A percentile compares a stretch with the other conserved stretches of the same genome.
phyloP scores from a whole-genome alignment of 257 asterid genomes.

The Coffea eugenioides region DNA sequence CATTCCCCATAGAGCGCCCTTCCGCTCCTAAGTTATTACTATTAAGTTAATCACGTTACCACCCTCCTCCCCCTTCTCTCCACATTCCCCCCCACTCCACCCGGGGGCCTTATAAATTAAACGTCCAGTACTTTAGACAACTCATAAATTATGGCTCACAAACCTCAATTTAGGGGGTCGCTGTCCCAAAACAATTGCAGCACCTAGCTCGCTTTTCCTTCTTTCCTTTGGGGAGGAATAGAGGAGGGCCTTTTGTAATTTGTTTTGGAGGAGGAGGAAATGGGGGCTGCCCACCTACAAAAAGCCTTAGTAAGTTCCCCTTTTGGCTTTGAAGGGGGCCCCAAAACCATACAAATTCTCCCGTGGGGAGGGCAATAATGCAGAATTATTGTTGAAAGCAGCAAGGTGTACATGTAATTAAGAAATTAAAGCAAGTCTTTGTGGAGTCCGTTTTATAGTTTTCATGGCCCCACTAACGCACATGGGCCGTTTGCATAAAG shows the following conservation, averaged over 20 bases:
- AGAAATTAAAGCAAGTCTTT: conserved; percentile 53
- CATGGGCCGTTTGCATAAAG: conserved; percentile 91
- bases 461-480: conserved; percentile 77
- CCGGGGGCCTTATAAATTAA: background rate
- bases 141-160: conserved; percentile 35
- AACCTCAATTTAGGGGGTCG: conserved; percentile 27
- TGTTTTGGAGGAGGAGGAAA: too few relatives aligned
- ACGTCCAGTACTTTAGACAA: conserved; percentile 39
- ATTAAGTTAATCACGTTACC: background rate
- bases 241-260: background rate
- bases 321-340: conserved; percentile 25
- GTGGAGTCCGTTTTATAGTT: conserved; percentile 73
- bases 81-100: too few relatives aligned
- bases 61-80: background rate
- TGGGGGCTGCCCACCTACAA: background rate
- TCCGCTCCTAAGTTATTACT: conserved; percentile 44
- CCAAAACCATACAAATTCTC: conserved; percentile 28
- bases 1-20: conserved; percentile 94
- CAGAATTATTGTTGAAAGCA: conserved; percentile 41
- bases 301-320: conserved; percentile 21
- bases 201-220: background rate
- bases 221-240: background rate
- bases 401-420: conserved; percentile 55
- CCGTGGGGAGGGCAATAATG: conserved; percentile 54
- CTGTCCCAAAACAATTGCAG: conserved; percentile 31